Evolutionary conservation across 106 monocot species (phyloP).

Genomic region (Allium cepa): DNA sequence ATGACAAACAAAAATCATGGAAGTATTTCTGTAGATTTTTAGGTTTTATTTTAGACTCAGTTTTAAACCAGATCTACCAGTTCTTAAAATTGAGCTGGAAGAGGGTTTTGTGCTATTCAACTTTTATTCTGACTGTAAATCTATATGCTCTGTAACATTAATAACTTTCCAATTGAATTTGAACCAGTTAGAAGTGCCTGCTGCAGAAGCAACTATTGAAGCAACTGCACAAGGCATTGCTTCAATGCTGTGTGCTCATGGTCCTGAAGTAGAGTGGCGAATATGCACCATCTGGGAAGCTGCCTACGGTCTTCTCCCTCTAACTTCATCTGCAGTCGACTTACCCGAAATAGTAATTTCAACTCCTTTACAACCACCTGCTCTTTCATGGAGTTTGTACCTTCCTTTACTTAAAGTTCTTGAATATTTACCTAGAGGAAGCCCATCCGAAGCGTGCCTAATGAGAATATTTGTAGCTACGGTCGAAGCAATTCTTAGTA

Average conservation of each 20-base stretch:
- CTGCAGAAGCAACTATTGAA: constrained; percentile 78
- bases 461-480: constrained; percentile 98
- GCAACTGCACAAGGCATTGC: constrained; percentile 99
- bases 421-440: constrained; percentile 91
- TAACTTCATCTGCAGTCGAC: constrained; percentile 91
- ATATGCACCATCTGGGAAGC: constrained; percentile 99
- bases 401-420: constrained; percentile 85
- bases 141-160: neutral
- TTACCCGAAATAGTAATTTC: constrained; percentile 94
- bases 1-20: no score
- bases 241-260: constrained; percentile 93
- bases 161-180: neutral
- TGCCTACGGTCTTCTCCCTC: constrained; percentile 91
- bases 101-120: no score
- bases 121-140: no score
- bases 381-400: constrained; percentile 87
- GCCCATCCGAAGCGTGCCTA: constrained; percentile 96
- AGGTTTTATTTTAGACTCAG: no score
- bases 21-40: no score
- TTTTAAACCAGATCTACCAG: no score
- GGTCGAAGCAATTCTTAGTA: constrained; percentile 78
- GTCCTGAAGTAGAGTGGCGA: constrained; percentile 97
- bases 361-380: constrained; percentile 87
- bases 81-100: no score
- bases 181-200: constrained; percentile 54